These are phyloP conservation scores for Cavenderia fasciculata DNA, from an alignment of 78 protist genomes.

Conservation along the genomic window DNA sequence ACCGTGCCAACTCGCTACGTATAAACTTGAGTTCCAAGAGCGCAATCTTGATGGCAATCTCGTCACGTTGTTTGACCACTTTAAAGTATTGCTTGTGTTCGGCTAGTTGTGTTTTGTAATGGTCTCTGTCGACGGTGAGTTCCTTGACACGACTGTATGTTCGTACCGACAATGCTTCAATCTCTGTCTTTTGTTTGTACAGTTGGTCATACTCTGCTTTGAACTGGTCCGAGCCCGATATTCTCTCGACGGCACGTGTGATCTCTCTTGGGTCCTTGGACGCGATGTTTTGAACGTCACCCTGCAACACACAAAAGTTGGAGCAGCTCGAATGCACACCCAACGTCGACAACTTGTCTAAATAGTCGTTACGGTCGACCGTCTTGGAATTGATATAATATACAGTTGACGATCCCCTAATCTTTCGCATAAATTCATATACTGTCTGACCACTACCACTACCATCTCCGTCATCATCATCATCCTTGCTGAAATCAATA, in stretches of 20 bases:
- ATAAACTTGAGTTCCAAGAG: background rate
- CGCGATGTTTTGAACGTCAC: conserved; percentile 95
- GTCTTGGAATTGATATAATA: background rate
- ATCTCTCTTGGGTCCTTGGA: conserved; percentile 90
- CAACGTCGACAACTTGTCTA: conserved; percentile 20
- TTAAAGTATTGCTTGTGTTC: conserved; percentile 88
- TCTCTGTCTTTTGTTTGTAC: background rate
- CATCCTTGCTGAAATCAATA: background rate
- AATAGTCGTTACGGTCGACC: conserved; percentile 81
- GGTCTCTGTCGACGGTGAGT: conserved; percentile 83
- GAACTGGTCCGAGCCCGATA: conserved; percentile 75
- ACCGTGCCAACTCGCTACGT: background rate
- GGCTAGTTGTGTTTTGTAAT: conserved; percentile 85
- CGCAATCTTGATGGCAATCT: background rate
- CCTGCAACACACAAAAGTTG: conserved; percentile 96
- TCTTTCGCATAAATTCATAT: conserved; percentile 32
- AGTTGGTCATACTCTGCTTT: conserved; percentile 7
- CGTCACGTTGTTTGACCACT: background rate
- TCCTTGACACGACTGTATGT: conserved; percentile 65
- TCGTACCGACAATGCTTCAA: conserved; percentile 61
- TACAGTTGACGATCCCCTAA: too few relatives aligned
- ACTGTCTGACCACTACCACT: too few relatives aligned
- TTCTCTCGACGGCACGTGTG: conserved; percentile 88
- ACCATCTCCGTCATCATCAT: background rate
- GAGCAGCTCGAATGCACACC: conserved; percentile 81